Conservation (phyloP, 2,329 filamentous ascomycete genomes). For the Neurospora crassa region DNA sequence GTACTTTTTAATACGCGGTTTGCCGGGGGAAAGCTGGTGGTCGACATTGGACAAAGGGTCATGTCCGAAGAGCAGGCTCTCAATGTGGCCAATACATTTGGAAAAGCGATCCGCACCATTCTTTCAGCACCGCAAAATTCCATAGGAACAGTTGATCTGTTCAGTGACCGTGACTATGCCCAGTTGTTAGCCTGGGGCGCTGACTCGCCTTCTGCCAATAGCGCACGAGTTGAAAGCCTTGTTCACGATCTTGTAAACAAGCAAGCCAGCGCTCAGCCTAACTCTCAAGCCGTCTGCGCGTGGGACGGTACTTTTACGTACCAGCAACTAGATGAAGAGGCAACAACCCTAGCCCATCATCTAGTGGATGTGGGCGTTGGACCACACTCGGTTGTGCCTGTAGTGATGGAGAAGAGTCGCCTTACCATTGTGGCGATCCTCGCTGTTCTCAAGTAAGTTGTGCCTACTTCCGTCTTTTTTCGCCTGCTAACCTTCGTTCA, state of each 20-base stretch:
- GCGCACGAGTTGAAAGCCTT: conserved; percentile 30
- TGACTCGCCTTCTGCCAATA: conserved; percentile 27
- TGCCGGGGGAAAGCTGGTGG: conserved; percentile 29
- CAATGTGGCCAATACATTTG: conserved; percentile 43
- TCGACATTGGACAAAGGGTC: conserved; percentile 35
- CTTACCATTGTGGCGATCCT: conserved; percentile 62
- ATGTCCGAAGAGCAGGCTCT: conserved; percentile 33
- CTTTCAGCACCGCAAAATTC: conserved; percentile 30
- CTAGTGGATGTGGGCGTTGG: conserved; percentile 42
- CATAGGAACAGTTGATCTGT: conserved; percentile 39
- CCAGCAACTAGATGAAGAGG: conserved; percentile 27
- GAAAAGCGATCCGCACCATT: conserved; percentile 42
- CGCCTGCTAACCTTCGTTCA: not conserved
- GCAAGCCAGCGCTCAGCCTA: conserved; percentile 28
- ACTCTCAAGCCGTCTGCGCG: conserved; percentile 31
- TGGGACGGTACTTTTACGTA: conserved; percentile 38
- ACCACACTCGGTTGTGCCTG: conserved; percentile 48
- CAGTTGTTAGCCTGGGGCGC: conserved; percentile 45
- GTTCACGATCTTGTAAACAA: conserved; percentile 36
- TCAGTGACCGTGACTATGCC: conserved; percentile 44
- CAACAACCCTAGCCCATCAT: conserved; percentile 30
- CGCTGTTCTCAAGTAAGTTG: conserved; percentile 53
- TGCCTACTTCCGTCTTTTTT: conserved; percentile 22
- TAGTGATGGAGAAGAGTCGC: conserved; percentile 61
- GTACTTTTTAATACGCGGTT: conserved; percentile 36